Percentiles rank a stretch among this genome's conserved stretches.
phyloP scores from a whole-genome alignment of 78 protist species.

The Trichosphaerium sp. region DNA sequence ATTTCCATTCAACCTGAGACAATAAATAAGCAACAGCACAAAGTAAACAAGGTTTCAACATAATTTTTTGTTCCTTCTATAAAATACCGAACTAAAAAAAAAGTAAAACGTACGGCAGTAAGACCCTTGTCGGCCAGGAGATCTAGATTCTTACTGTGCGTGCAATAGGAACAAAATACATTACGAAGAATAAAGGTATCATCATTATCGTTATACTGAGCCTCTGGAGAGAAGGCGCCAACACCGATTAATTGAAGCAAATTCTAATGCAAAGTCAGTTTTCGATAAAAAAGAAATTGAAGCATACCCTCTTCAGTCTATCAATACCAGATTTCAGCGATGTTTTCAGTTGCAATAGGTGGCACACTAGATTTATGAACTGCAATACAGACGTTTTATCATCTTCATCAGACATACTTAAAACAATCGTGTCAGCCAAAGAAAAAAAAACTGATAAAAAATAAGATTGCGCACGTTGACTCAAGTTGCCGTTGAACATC shows the following conservation, averaged over 20 bases:
- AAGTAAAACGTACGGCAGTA: background rate
- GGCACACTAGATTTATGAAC: background rate
- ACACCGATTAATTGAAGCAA: constrained; percentile 30
- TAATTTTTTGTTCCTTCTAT: background rate
- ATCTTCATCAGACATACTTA: background rate
- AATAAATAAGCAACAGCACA: background rate
- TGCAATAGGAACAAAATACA: constrained; percentile 60
- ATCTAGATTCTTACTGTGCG: background rate
- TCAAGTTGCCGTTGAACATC: too few relatives aligned
- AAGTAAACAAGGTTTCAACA: background rate
- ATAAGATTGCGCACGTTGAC: too few relatives aligned
- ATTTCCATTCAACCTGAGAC: too few relatives aligned
- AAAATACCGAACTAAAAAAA: background rate
- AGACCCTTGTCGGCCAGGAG: background rate
- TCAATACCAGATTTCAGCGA: background rate
- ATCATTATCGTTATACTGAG: constrained; percentile 44
- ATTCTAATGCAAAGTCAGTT: too few relatives aligned
- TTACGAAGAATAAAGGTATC: constrained; percentile 32
- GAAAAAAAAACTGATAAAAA: background rate
- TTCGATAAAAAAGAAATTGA: too few relatives aligned
- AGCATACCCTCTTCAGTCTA: background rate
- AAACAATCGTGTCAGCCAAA: background rate
- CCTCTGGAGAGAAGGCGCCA: constrained; percentile 52
- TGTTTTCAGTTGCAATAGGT: background rate
- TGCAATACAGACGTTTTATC: background rate